Evolutionary conservation across 768 basidiomycete species (phyloP), one percentile per base, ranked within the genome.

Genomic region (Naganishia randhawae): DNA sequence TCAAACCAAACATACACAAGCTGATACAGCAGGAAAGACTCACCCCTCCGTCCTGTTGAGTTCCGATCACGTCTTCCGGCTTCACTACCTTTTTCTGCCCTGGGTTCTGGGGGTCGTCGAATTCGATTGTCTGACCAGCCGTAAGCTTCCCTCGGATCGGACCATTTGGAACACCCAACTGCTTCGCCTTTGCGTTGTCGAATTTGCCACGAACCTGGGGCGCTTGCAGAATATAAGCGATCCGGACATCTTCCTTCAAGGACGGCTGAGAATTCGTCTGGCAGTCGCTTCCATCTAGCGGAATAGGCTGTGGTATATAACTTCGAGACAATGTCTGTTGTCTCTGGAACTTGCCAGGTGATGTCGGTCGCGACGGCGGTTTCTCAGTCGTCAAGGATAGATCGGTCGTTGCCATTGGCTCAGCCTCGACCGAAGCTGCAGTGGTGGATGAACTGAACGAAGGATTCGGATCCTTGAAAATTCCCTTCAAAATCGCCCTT

Each of bases 181-280:
- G 84, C 10, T 82, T 74, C 0, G 92, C 90, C 70, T 85, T 86
- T 69, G 81, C 77, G 0, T 79, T 86, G 69, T 92, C 84, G 74
- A 97, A 95, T 77, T 89, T 91, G 0, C 86, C 86, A 25, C 84
- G 78, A 8, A 82, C 75, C 14, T 72, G 71, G 0, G 85, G 83
- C 0, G 84, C 85, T 70, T 77, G 74, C 48, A 72, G 71, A 39
- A 80, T 75, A 54, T 78, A 80, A 19, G 78, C 76, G 71, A 76
- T 72, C 31, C 77, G 72, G 14, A 72, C 71, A 22, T 71, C 68
- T 16, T 68, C 69, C 67, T 66, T 3, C 65, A 64, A 62, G 70
- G 69, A 29, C 57, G 66, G 66, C 19, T 67, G 66, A n/a, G 66
- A 61, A 35, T 19, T 61, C 22, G 57, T 41, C 8, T 61, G 39